phyloP scores from a whole-genome alignment of 805 yeast genomes.

The Yamadazyma olivae region DNA sequence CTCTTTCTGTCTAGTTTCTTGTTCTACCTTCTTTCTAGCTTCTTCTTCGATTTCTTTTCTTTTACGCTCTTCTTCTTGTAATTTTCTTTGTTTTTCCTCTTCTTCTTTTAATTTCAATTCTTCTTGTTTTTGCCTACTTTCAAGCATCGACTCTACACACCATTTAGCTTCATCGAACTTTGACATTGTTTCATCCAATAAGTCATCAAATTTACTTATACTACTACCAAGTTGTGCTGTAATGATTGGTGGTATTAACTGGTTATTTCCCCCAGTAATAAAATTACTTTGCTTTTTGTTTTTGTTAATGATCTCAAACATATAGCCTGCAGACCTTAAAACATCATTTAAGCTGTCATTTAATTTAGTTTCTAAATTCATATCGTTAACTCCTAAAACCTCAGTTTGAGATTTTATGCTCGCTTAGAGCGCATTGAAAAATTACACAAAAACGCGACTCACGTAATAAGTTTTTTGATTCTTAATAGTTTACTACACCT shows the following conservation, averaged over 20 bases:
- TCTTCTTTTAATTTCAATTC: slow-evolving; percentile 35
- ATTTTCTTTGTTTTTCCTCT: slow-evolving; percentile 18
- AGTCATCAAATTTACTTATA: slow-evolving; percentile 37
- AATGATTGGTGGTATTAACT: slow-evolving; percentile 35
- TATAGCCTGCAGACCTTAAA: slow-evolving; percentile 40
- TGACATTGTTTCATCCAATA: slow-evolving; percentile 39
- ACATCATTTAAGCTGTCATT: slow-evolving; percentile 39
- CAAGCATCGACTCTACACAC: slow-evolving; percentile 42
- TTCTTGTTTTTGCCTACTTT: slow-evolving; percentile 40
- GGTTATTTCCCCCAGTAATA: slow-evolving; percentile 41
- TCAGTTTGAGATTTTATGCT: too few species aligned
- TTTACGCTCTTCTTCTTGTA: slow-evolving; percentile 19
- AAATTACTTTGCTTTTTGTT: slow-evolving; percentile 40
- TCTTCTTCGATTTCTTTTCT: slow-evolving; percentile 14
- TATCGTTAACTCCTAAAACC: slow-evolving; percentile 11
- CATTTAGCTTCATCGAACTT: slow-evolving; percentile 43
- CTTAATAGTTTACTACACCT: too few species aligned
- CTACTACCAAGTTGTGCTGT: slow-evolving; percentile 31
- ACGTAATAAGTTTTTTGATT: too few species aligned
- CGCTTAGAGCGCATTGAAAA: too few species aligned
- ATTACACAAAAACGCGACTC: slow-evolving; percentile 3
- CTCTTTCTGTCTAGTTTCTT: slow-evolving; percentile 17
- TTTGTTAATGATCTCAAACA: slow-evolving; percentile 39
- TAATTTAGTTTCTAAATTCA: slow-evolving; percentile 39
- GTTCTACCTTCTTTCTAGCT: slow-evolving; percentile 14